These are phyloP conservation scores for Colletotrichum neosansevieriae DNA, from an alignment of 2,329 filamentous ascomycete species.

Conservation along the genomic window DNA sequence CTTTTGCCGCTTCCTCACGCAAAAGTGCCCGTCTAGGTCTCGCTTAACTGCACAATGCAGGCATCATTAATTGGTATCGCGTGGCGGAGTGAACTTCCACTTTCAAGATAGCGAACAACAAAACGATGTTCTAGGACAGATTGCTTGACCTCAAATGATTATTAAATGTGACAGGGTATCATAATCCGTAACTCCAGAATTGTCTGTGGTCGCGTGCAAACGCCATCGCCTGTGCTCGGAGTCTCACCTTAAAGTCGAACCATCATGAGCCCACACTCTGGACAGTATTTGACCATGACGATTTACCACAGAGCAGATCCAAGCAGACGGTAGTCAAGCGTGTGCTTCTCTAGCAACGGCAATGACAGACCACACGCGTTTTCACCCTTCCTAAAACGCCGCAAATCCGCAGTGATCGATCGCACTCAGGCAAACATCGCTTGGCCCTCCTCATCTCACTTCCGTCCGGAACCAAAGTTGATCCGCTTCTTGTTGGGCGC, in stretches of 20 bases:
- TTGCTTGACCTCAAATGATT: not conserved
- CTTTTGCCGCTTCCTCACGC: conserved; percentile 24
- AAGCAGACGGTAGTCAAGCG: too few relatives aligned
- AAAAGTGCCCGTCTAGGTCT: conserved; percentile 21
- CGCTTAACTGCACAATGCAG: not conserved
- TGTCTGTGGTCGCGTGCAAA: not conserved
- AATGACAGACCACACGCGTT: too few relatives aligned
- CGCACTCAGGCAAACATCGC: not conserved
- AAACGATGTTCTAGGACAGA: too few relatives aligned
- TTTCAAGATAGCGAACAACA: too few relatives aligned
- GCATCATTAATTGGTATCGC: not conserved
- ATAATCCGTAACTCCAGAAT: conserved; percentile 21
- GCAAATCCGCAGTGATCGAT: too few relatives aligned
- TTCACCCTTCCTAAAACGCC: too few relatives aligned
- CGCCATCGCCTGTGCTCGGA: not conserved
- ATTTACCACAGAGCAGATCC: too few relatives aligned
- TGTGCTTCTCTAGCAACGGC: too few relatives aligned
- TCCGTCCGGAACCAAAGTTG: conserved; percentile 68
- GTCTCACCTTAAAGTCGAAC: not conserved
- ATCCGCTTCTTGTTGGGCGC: conserved; percentile 67
- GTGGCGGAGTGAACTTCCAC: too few relatives aligned
- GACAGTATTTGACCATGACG: too few relatives aligned
- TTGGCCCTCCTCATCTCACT: conserved; percentile 51
- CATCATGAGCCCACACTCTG: not conserved
- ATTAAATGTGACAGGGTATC: conserved; percentile 23